These are phyloP conservation scores for Ambrosia artemisiifolia DNA, from an alignment of 129 eudicot species.

Conservation along the genomic window DNA sequence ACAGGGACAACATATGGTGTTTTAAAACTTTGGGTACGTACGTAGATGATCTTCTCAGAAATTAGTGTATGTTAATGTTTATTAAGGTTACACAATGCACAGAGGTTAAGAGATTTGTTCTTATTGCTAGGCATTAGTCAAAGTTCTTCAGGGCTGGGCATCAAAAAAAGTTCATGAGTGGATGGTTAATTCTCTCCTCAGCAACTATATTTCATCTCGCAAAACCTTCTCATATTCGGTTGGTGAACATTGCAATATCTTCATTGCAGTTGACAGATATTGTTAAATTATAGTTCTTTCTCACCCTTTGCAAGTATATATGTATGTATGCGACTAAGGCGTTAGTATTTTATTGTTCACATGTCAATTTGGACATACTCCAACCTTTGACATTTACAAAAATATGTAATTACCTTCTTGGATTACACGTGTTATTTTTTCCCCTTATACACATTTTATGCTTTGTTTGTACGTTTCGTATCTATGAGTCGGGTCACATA, in stretches of 20 bases:
- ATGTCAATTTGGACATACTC: neutral
- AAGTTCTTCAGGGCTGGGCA: slow-evolving; percentile 79
- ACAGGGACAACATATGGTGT: neutral
- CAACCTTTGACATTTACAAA: too few species aligned
- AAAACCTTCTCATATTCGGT: neutral
- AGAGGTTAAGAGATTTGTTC: slow-evolving; percentile 10
- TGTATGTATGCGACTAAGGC: too few species aligned
- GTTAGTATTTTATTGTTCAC: too few species aligned
- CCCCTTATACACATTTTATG: too few species aligned
- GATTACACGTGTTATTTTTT: neutral
- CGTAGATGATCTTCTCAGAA: neutral
- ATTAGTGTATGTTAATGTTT: neutral
- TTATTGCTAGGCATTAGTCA: slow-evolving; percentile 49
- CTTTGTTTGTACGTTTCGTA: too few species aligned
- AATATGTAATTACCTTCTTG: neutral
- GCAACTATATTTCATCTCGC: slow-evolving; percentile 5
- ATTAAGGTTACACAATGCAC: slow-evolving; percentile 5
- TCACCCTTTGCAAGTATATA: neutral
- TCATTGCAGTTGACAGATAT: slow-evolving; percentile 4
- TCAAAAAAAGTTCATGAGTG: slow-evolving; percentile 78
- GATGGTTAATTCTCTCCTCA: slow-evolving; percentile 52
- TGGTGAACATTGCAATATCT: neutral
- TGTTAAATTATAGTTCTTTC: neutral
- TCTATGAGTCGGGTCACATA: too few species aligned
- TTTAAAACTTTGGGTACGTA: neutral